A percentile compares a stretch with the other conserved stretches of the same genome.
phyloP scores from a whole-genome alignment of 2,329 filamentous ascomycete species.

The Pseudofabraea citricarpa region DNA sequence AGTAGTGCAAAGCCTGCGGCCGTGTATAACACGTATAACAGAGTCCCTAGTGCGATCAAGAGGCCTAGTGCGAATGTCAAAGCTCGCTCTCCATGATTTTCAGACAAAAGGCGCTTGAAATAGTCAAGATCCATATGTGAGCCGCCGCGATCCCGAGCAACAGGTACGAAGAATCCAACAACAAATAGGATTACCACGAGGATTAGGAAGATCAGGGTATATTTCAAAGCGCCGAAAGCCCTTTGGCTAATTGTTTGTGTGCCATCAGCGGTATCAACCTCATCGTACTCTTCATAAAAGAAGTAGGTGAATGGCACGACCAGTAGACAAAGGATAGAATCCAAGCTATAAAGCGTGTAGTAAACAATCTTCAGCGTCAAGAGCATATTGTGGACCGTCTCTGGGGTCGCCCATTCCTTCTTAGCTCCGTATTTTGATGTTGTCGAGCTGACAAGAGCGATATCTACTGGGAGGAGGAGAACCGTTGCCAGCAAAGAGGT shows the following conservation, averaged over 20 bases:
- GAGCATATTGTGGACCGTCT: slow-evolving; percentile 72
- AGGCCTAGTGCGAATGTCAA: slow-evolving; percentile 85
- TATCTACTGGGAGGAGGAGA: slow-evolving; percentile 88
- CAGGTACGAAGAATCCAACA: slow-evolving; percentile 89
- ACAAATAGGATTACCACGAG: slow-evolving; percentile 81
- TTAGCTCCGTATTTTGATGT: slow-evolving; percentile 71
- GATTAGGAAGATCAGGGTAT: slow-evolving; percentile 79
- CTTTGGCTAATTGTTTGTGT: slow-evolving; percentile 66
- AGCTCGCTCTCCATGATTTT: slow-evolving; percentile 89
- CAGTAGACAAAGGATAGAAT: slow-evolving; percentile 82
- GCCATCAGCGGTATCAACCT: slow-evolving; percentile 78
- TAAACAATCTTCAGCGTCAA: slow-evolving; percentile 83
- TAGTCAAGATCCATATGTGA: slow-evolving; percentile 80
- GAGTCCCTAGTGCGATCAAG: slow-evolving; percentile 79
- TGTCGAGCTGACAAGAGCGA: slow-evolving; percentile 89
- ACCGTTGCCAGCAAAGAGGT: slow-evolving; percentile 87
- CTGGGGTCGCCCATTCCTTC: slow-evolving; percentile 91
- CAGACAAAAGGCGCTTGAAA: slow-evolving; percentile 77
- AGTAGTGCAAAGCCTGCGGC: slow-evolving; percentile 83
- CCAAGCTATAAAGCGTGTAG: slow-evolving; percentile 87
- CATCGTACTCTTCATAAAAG: slow-evolving; percentile 96
- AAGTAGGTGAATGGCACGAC: slow-evolving; percentile 97
- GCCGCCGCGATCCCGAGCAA: slow-evolving; percentile 61
- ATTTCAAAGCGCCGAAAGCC: slow-evolving; percentile 82
- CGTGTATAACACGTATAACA: slow-evolving; percentile 86